A percentile compares a stretch with the other conserved stretches of the same genome.
Conservation (phyloP, 805 yeast species). For the Millerozyma acaciae region DNA sequence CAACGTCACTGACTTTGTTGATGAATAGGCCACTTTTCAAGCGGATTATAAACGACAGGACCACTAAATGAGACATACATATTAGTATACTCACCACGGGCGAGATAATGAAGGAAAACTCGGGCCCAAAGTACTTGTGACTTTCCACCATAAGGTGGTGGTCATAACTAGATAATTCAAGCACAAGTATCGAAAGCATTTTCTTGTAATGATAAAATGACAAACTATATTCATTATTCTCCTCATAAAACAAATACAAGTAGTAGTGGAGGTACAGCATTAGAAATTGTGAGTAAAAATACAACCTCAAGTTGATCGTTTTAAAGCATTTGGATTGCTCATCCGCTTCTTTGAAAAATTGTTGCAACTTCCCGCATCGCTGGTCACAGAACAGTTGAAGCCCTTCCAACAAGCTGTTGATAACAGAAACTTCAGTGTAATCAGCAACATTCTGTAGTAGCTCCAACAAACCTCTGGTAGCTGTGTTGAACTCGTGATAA, state of each 20-base stretch:
- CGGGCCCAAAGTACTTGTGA: constrained; percentile 3
- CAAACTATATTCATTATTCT: background rate
- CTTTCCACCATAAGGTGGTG: background rate
- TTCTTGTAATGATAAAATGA: too few relatives aligned
- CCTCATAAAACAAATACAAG: constrained; percentile 2
- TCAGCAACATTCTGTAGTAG: background rate
- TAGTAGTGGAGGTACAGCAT: constrained; percentile 3
- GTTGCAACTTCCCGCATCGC: constrained; percentile 1
- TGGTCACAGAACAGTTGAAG: background rate
- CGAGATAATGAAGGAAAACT: constrained; percentile 1
- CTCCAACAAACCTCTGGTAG: background rate
- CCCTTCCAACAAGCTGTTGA: constrained; percentile 1
- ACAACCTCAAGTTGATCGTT: constrained; percentile 1
- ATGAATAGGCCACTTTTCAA: background rate
- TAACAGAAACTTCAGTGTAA: background rate
- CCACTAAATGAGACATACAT: too few relatives aligned
- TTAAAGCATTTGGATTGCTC: background rate
- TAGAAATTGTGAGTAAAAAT: constrained; percentile 3
- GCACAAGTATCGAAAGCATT: background rate
- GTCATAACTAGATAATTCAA: constrained; percentile 1
- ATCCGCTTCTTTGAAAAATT: background rate
- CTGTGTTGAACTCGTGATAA: background rate
- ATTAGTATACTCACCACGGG: background rate
- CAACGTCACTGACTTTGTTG: too few relatives aligned
- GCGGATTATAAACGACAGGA: background rate